phyloP scores from a whole-genome alignment of 2,329 filamentous ascomycete genomes.

The Hymenoscyphus occultus region DNA sequence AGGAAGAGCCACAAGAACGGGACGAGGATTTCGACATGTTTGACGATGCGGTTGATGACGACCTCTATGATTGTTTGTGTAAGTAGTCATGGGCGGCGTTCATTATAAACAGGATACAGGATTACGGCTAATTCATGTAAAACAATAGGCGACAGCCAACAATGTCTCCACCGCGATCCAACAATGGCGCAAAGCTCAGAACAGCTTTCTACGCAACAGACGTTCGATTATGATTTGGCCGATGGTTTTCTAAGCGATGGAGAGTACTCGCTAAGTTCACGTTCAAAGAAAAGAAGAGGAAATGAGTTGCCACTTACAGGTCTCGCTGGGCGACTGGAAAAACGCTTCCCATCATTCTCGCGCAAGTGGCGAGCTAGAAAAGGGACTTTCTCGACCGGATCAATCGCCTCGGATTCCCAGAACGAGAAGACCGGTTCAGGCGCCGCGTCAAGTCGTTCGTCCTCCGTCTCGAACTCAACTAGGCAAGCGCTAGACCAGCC shows the following conservation, averaged over 20 bases:
- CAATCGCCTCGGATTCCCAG: constrained; percentile 24
- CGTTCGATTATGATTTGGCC: constrained; percentile 60
- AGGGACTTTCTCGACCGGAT: constrained; percentile 33
- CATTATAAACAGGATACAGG: neutral
- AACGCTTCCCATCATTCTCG: constrained; percentile 53
- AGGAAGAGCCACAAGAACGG: constrained; percentile 75
- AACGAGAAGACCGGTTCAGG: constrained; percentile 44
- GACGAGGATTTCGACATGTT: constrained; percentile 57
- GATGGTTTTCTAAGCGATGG: constrained; percentile 63
- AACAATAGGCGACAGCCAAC: constrained; percentile 55
- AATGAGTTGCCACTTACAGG: constrained; percentile 59
- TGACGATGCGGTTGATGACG: constrained; percentile 45
- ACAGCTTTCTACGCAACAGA: constrained; percentile 43
- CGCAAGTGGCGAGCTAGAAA: constrained; percentile 53
- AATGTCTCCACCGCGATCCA: constrained; percentile 54
- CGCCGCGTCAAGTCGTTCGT: constrained; percentile 71
- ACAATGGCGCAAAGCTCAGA: constrained; percentile 34
- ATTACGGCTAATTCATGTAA: constrained; percentile 27
- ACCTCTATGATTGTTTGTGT: constrained; percentile 71
- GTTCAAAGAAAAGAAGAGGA: constrained; percentile 56
- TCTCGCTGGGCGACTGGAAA: constrained; percentile 63
- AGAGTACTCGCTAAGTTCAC: constrained; percentile 49
- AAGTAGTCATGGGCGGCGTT: constrained; percentile 42
- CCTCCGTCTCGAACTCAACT: constrained; percentile 66
- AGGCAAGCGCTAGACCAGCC: constrained; percentile 45